A percentile compares a stretch with the other conserved stretches of the same genome.
These are phyloP conservation scores for Pelargonium myrrhifolium DNA, from an alignment of 441 rosid genomes.

Conservation along the genomic window DNA sequence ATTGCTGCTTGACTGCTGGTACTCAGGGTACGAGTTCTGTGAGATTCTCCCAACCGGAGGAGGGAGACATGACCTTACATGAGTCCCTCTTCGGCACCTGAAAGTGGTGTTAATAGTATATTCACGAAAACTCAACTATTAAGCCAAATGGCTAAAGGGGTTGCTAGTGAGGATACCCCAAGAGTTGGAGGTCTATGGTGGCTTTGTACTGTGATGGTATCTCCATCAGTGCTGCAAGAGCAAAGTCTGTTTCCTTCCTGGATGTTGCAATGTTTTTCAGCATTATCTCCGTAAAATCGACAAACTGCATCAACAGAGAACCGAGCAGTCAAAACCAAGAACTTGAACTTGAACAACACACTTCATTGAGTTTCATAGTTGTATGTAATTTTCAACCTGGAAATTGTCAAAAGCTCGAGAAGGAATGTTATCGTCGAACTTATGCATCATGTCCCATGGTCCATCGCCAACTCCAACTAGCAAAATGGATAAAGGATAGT, in stretches of 20 bases:
- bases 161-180: constrained; percentile 25
- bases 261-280: constrained; percentile 11
- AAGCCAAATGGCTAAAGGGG: too few relatives aligned
- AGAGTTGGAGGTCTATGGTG: constrained; percentile 26
- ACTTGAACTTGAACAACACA: background rate
- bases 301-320: constrained; percentile 21
- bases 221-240: constrained; percentile 35
- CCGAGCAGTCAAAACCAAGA: background rate
- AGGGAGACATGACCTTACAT: constrained; percentile 25
- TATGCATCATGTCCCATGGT: constrained; percentile 30
- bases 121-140: too few relatives aligned
- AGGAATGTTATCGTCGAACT: constrained; percentile 27
- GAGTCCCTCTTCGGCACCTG: constrained; percentile 28
- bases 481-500: constrained; percentile 26
- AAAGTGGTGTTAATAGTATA: background rate
- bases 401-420: constrained; percentile 30
- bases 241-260: constrained; percentile 24
- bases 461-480: constrained; percentile 32
- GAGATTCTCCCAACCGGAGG: constrained; percentile 23
- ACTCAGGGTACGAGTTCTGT: background rate
- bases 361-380: background rate
- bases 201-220: constrained; percentile 29
- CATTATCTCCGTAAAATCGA: constrained; percentile 28
- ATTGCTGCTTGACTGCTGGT: constrained; percentile 3
- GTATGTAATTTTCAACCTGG: constrained; percentile 18